Conservation (phyloP, 345 rosid genomes). For the Diplotaxis tenuifolia region DNA sequence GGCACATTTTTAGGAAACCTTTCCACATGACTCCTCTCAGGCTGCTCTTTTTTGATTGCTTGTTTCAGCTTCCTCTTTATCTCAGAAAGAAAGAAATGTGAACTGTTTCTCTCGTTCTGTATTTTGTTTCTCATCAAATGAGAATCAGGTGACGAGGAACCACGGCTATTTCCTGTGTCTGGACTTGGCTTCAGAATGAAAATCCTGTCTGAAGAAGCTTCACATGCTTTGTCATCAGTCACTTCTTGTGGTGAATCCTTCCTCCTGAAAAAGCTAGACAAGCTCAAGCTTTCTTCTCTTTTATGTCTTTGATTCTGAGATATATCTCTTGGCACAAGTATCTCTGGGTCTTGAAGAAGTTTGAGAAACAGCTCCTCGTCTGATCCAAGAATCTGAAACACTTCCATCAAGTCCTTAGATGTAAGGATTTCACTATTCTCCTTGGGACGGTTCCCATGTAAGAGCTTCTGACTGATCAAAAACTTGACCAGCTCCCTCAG, state of each 20-base stretch:
- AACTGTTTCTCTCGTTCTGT: slow-evolving; percentile 50
- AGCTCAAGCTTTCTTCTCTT: slow-evolving; percentile 44
- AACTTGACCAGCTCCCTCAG: slow-evolving; percentile 66
- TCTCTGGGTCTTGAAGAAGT: slow-evolving; percentile 74
- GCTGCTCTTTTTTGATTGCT: slow-evolving; percentile 79
- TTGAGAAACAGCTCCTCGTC: slow-evolving; percentile 79
- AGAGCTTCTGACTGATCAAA: slow-evolving; percentile 63
- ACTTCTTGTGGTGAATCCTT: slow-evolving; percentile 49
- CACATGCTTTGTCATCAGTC: slow-evolving; percentile 39
- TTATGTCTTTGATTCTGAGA: slow-evolving; percentile 38
- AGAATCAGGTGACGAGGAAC: slow-evolving; percentile 42
- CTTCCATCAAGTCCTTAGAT: slow-evolving; percentile 75
- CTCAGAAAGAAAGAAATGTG: slow-evolving; percentile 65
- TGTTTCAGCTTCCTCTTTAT: slow-evolving; percentile 80
- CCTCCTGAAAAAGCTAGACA: slow-evolving; percentile 60
- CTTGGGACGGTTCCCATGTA: slow-evolving; percentile 47
- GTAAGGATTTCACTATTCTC: slow-evolving; percentile 50
- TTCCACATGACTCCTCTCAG: slow-evolving; percentile 39
- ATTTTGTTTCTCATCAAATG: slow-evolving; percentile 39
- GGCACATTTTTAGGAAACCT: slow-evolving; percentile 54
- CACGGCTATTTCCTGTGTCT: slow-evolving; percentile 41
- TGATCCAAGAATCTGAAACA: slow-evolving; percentile 68
- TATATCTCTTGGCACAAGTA: slow-evolving; percentile 47
- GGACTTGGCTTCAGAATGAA: slow-evolving; percentile 77
- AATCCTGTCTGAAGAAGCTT: slow-evolving; percentile 64